A percentile compares a stretch with the other conserved stretches of the same genome.
phyloP scores from a whole-genome alignment of 202 grass and related monocot species.

The Elaeis oleifera region DNA sequence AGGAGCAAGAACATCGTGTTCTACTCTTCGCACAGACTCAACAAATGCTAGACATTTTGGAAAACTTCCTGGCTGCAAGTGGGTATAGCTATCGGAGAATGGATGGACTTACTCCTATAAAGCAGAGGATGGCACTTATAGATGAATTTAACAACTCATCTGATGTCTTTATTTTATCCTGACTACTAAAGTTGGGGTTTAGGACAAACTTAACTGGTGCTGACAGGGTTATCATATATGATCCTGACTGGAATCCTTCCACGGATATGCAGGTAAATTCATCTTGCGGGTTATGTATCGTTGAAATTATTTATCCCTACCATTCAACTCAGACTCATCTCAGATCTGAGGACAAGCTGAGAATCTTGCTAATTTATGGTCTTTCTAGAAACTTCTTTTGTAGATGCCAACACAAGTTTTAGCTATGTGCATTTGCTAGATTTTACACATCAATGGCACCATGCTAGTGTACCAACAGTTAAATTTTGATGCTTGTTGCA shows the following conservation, averaged over 20 bases:
- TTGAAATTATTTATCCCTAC: too few species aligned
- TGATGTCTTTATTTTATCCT: constrained; percentile 80
- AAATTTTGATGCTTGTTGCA: background rate
- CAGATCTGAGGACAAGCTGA: too few species aligned
- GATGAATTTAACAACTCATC: constrained; percentile 89
- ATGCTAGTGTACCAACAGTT: background rate
- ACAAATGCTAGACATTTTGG: constrained; percentile 95
- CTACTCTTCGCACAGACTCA: constrained; percentile 88
- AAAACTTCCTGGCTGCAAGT: constrained; percentile 45
- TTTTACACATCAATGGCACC: too few species aligned
- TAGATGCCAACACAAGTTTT: too few species aligned
- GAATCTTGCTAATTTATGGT: too few species aligned
- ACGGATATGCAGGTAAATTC: constrained; percentile 83
- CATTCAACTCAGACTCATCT: too few species aligned
- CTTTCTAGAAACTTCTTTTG: too few species aligned
- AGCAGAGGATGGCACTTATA: constrained; percentile 85
- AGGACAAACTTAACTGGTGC: constrained; percentile 85
- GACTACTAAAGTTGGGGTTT: constrained; percentile 94
- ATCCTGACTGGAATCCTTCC: constrained; percentile 97
- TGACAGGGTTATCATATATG: constrained; percentile 82
- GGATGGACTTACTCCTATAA: constrained; percentile 91
- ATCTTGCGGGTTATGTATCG: background rate
- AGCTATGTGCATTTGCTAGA: too few species aligned
- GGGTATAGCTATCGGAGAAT: constrained; percentile 75
- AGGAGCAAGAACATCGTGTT: constrained; percentile 81